Percentiles rank a stretch among this genome's conserved stretches.
Conservation (phyloP, 805 yeast species). For the Monosporozyma unispora region DNA sequence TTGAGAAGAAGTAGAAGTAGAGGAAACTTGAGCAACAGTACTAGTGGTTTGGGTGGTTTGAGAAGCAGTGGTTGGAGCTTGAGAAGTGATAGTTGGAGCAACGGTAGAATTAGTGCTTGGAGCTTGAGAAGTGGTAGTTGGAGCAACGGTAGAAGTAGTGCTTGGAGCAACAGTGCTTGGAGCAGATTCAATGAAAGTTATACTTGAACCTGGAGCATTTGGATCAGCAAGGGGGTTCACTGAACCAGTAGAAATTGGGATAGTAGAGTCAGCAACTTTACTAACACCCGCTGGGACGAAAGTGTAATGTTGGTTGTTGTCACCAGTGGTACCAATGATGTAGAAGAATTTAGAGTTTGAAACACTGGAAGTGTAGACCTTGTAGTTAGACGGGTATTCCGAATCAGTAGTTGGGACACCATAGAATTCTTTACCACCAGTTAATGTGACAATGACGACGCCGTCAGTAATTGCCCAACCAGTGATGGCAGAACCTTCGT, state of each 20-base stretch:
- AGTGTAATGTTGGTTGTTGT: constrained; percentile 20
- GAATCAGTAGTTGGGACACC: constrained; percentile 27
- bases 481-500: constrained; percentile 20
- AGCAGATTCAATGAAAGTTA: not conserved
- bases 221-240: constrained; percentile 8
- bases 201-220: too few relatives aligned
- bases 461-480: constrained; percentile 35
- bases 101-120: not conserved
- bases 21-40: constrained; percentile 2
- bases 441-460: constrained; percentile 23
- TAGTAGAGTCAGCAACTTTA: constrained; percentile 10
- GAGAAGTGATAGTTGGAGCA: not conserved
- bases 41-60: not conserved
- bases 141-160: not conserved
- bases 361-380: not conserved
- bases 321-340: constrained; percentile 14
- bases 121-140: not conserved
- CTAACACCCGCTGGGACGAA: constrained; percentile 19
- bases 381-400: too few relatives aligned
- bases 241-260: not conserved
- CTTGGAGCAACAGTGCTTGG: too few relatives aligned
- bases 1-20: constrained; percentile 3
- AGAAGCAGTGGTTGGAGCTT: not conserved
- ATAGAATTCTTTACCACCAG: constrained; percentile 30
- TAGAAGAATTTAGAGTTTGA: not conserved